These are phyloP conservation scores for Xylaria polymorpha DNA, from an alignment of 2,329 filamentous ascomycete genomes.

Conservation along the genomic window DNA sequence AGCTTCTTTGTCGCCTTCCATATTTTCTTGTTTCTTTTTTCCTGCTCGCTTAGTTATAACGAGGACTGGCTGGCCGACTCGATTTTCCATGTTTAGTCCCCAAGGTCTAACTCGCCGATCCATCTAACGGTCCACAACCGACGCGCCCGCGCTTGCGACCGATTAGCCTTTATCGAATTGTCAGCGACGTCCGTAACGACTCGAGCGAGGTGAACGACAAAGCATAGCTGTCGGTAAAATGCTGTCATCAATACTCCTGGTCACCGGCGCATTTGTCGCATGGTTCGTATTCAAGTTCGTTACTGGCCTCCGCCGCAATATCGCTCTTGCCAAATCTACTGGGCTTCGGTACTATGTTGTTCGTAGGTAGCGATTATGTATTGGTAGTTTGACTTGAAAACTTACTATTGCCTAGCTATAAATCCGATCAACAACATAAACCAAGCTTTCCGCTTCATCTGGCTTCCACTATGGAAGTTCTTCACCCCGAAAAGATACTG, in stretches of 20 bases:
- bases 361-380: conserved; percentile 57
- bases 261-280: conserved; percentile 50
- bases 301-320: conserved; percentile 56
- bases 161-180: conserved; percentile 3
- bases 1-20: conserved; percentile 12
- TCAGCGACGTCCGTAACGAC: conserved; percentile 12
- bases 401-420: conserved; percentile 54
- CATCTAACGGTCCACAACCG: neutral
- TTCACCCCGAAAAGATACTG: conserved; percentile 66
- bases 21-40: conserved; percentile 7
- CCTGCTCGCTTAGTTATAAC: conserved; percentile 5
- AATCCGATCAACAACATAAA: conserved; percentile 64
- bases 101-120: neutral
- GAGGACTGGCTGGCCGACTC: conserved; percentile 36
- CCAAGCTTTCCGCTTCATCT: conserved; percentile 65
- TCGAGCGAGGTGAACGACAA: conserved; percentile 3
- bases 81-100: conserved; percentile 9
- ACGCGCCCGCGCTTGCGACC: conserved; percentile 14
- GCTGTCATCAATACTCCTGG: conserved; percentile 54
- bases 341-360: conserved; percentile 65
- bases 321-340: conserved; percentile 61
- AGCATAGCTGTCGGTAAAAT: conserved; percentile 40
- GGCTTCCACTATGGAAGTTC: conserved; percentile 65
- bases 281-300: conserved; percentile 50
- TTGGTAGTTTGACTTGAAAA: conserved; percentile 5